Evolutionary conservation across 2,329 filamentous ascomycete genomes (phyloP).

Genomic region (Sporothrix variecibatus): DNA sequence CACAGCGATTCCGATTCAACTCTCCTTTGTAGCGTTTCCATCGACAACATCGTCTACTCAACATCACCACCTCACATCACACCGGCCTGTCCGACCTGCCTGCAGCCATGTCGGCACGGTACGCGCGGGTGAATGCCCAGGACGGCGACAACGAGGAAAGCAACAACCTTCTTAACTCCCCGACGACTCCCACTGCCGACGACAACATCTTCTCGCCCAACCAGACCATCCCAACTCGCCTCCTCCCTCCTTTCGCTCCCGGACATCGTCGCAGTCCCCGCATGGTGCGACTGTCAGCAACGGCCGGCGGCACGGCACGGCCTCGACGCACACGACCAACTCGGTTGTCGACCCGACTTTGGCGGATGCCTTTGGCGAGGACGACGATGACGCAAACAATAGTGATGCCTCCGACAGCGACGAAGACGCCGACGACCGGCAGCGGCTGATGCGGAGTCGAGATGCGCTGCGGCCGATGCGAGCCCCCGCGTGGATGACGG

Average conservation of each 20-base stretch:
- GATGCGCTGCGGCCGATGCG: constrained; percentile 27
- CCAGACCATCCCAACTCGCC: constrained; percentile 55
- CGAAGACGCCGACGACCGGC: constrained; percentile 79
- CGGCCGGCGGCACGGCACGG: constrained; percentile 4
- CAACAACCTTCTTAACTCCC: constrained; percentile 56
- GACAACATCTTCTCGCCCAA: constrained; percentile 45
- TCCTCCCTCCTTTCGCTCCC: constrained; percentile 85
- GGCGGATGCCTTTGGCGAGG: constrained; percentile 88
- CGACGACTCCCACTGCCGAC: constrained; percentile 44
- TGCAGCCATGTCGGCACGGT: constrained; percentile 53
- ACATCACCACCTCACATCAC: too few species aligned
- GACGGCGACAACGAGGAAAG: constrained; percentile 53
- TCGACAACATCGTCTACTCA: neutral
- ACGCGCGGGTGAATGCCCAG: constrained; percentile 56
- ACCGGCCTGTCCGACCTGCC: neutral
- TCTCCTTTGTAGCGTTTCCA: neutral
- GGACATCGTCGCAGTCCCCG: constrained; percentile 63
- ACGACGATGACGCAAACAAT: constrained; percentile 83
- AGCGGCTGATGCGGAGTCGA: constrained; percentile 77
- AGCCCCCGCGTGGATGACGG: constrained; percentile 33
- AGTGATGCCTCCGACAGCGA: constrained; percentile 75
- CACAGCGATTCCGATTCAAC: neutral
- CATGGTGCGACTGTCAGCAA: neutral
- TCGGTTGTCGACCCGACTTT: constrained; percentile 70
- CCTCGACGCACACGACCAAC: neutral